A percentile compares a stretch with the other conserved stretches of the same genome.
Evolutionary conservation across 495 filamentous ascomycete genomes (phyloP).

Genomic region (Podospora bellae-mahoneyi): DNA sequence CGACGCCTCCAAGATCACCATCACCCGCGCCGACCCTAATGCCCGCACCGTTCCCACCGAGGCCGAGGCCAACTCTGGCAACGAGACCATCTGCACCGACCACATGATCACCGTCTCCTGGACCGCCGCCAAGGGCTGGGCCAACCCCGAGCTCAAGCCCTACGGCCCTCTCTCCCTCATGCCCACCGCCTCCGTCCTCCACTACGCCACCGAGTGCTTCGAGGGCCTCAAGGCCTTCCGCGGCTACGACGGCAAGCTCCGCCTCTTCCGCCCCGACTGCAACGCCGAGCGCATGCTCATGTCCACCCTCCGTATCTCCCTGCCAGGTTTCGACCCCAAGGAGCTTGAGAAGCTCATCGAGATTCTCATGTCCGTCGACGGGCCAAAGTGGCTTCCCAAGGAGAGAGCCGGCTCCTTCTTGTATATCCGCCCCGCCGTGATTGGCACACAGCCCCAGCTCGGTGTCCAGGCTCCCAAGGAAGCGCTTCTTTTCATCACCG

Average conservation of each 20-base stretch:
- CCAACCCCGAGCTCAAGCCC: conserved; percentile 70
- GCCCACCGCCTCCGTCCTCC: conserved; percentile 79
- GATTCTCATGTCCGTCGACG: conserved; percentile 66
- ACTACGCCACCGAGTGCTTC: conserved; percentile 92
- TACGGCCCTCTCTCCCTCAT: conserved; percentile 77
- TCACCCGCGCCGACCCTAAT: conserved; percentile 59
- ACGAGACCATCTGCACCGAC: conserved; percentile 69
- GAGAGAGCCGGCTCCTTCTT: conserved; percentile 63
- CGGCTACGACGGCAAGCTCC: conserved; percentile 74
- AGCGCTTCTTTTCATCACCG: conserved; percentile 80
- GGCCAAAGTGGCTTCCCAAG: conserved; percentile 75
- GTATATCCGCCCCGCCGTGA: conserved; percentile 78
- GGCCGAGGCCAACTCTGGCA: conserved; percentile 43
- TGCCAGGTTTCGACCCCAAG: conserved; percentile 68
- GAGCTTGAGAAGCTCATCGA: conserved; percentile 73
- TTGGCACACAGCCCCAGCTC: conserved; percentile 72
- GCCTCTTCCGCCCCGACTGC: conserved; percentile 77
- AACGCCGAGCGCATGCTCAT: conserved; percentile 73
- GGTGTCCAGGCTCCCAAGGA: conserved; percentile 79
- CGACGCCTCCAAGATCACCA: conserved; percentile 69
- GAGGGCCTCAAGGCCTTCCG: conserved; percentile 88
- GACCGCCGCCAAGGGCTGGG: conserved; percentile 68
- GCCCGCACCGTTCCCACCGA: conserved; percentile 66
- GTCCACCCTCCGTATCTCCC: conserved; percentile 68
- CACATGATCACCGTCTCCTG: conserved; percentile 83